Base-by-base conservation (phyloP, 768 basidiomycete species). In the Arthromyces matolae region DNA sequence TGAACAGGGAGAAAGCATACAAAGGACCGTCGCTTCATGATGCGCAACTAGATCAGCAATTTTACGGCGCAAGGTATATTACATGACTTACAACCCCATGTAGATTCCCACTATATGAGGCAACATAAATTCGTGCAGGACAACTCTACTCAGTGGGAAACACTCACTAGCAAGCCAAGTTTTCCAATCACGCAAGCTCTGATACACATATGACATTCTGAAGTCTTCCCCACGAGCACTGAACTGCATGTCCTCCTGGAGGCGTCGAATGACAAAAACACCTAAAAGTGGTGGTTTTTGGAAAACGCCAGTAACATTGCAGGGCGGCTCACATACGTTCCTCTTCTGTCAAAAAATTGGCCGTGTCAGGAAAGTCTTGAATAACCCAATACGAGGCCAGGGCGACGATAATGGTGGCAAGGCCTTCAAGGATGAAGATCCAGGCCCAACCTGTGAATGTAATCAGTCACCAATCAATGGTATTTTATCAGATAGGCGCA, bases 391-490 rank as follows among this genome's bases (percentile, higher is more conserved):
- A 89, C 0, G 86, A 84, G 3, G 71, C 71, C 7, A 79, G 42
- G 8, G 79, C 79, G 35, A 76, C 72, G 3, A 84, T 19, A 27
- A 89, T 69, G 0, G 89, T 90, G 28, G 79, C 68, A 32, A 88
- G 65, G 2, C 89, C 89, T 63, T 88, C 86, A 4, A 89, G 60
- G 48, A 89, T 86, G 60, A 86, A 86, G 49, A 84, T 83, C 83
- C 81, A 85, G 7, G 79, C 75, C 82, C 81, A 83, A 9, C 75
- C 70, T 71, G 32, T 4, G 34, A 27, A 8, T 45, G 13, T 33
- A 38, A 16, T 22, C 41, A 45, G 31, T 14, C 7, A 32, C 14
- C 43, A 37, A 8, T 20, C 19, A 39, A n/a, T 19, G n/a, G 28
- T 16, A 5, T 76, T 53, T 47, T 72, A 74, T 52, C 75, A 72